Evolutionary conservation across 208 protist species (phyloP).

Genomic region (Crithidia brevicula): DNA sequence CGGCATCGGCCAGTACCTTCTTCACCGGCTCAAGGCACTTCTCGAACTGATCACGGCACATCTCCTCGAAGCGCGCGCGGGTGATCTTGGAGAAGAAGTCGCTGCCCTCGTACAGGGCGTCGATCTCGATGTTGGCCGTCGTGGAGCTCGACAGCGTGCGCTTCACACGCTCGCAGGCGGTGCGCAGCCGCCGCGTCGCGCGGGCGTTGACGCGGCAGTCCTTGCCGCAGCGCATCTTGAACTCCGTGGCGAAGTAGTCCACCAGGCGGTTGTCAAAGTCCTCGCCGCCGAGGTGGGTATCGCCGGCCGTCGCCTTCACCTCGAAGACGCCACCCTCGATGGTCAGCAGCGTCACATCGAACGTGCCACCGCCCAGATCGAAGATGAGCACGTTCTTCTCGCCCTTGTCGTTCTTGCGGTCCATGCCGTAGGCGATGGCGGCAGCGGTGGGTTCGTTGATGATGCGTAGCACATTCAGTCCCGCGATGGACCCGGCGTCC

Average conservation of each 20-base stretch:
- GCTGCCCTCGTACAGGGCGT: slow-evolving; percentile 96
- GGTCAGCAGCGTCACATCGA: slow-evolving; percentile 99
- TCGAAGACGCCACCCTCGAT: slow-evolving; percentile 99
- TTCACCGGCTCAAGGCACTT: slow-evolving; percentile 83
- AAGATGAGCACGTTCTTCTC: slow-evolving; percentile 97
- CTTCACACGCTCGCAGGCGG: slow-evolving; percentile 96
- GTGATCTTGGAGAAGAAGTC: slow-evolving; percentile 98
- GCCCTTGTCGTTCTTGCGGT: slow-evolving; percentile 92
- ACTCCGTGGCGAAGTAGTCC: slow-evolving; percentile 97
- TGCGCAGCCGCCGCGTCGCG: slow-evolving; percentile 84
- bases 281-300: slow-evolving; percentile 99
- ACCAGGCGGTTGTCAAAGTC: slow-evolving; percentile 99
- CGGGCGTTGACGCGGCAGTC: slow-evolving; percentile 75
- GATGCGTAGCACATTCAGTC: slow-evolving; percentile 98
- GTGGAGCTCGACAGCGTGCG: slow-evolving; percentile 96
- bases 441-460: slow-evolving; percentile 99
- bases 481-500: slow-evolving; percentile 98
- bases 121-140: slow-evolving; percentile 97
- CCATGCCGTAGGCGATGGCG: slow-evolving; percentile 99
- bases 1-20: slow-evolving; percentile 89
- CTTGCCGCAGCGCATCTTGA: slow-evolving; percentile 89
- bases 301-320: slow-evolving; percentile 98
- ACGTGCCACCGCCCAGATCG: slow-evolving; percentile 98
- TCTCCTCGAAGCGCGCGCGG: slow-evolving; percentile 98
- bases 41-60: slow-evolving; percentile 92